A percentile compares a stretch with the other conserved stretches of the same genome.
Conservation (phyloP, 345 rosid species). For the Citrus sp. region DNA sequence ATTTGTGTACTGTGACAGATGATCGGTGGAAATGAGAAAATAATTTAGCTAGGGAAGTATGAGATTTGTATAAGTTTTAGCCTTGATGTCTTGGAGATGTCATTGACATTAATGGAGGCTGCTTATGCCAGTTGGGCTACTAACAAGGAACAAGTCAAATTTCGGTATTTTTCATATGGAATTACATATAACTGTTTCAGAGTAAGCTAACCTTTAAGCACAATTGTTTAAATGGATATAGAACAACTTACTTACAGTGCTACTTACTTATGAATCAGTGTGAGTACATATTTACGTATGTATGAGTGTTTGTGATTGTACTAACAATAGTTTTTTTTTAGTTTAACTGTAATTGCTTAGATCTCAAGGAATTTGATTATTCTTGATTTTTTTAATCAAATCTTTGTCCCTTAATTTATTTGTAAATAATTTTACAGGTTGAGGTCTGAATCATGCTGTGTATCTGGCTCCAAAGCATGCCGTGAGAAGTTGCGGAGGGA, state of each 20-base stretch:
- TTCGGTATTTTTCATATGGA: not conserved
- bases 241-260: not conserved
- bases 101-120: not conserved
- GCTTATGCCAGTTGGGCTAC: not conserved
- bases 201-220: not conserved
- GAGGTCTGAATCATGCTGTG: constrained; percentile 12
- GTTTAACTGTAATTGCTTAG: not conserved
- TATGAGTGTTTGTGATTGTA: not conserved
- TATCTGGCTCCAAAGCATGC: constrained; percentile 26
- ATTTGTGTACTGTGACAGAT: not conserved
- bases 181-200: not conserved
- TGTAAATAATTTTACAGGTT: constrained; percentile 6
- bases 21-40: not conserved
- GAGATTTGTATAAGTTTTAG: not conserved
- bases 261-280: not conserved
- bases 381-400: not conserved
- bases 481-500: constrained; percentile 26
- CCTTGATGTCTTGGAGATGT: not conserved
- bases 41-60: not conserved
- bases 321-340: not conserved
- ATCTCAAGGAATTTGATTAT: not conserved
- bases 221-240: not conserved
- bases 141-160: not conserved
- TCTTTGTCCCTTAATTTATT: not conserved
- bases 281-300: not conserved